Base-by-base conservation (phyloP, 2,329 filamentous ascomycete genomes). In the Fusarium tupiense region DNA sequence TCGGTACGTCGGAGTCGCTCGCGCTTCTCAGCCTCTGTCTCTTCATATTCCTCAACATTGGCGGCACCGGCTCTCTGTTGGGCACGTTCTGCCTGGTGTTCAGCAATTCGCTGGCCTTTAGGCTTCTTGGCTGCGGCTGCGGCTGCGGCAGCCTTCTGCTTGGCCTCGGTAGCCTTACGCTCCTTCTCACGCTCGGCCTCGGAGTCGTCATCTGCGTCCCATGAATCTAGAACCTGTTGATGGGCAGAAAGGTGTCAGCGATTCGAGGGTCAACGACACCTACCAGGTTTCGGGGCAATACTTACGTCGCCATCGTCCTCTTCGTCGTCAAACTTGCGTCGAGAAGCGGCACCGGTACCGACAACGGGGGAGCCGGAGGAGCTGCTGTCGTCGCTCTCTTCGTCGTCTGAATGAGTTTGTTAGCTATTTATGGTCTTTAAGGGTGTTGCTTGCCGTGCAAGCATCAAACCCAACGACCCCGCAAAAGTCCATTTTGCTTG, bases 101-200 rank as follows among this genome's bases (percentile, higher is more conserved):
- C 94, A 77, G 94, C 92, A 83, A 98, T 92, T 79, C 96, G 93
- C 85, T 97, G 90, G 43, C 91, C 85, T 87, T 96, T 97, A 82
- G 91, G 90, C 87, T 98, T 98, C 88, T 98, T 97, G 80, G 92
- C 94, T 61, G 94, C 94, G 49, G 93, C 94, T 13, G 94, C 94
- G 79, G 94, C 94, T 50, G 93, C 95, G 1, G 95, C 94, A 35
- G 94, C 95, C 85, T 97, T 97, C 67, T 93, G 94, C 84, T 97
- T 97, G 61, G 91, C 93, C 81, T 94, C 95, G 11, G 89, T 92
- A 58, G 92, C 94, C 86, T 96, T 96, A 84, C 93, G 93, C 35
- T 90, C 94, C 88, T 98, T 99, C 85, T 98, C 95, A 79, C 95
- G 93, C 87, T 99, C 96, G 78, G 92, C 96, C 80, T 99, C 96